phyloP scores from a whole-genome alignment of 345 rosid genomes.

The Jatropha curcas region DNA sequence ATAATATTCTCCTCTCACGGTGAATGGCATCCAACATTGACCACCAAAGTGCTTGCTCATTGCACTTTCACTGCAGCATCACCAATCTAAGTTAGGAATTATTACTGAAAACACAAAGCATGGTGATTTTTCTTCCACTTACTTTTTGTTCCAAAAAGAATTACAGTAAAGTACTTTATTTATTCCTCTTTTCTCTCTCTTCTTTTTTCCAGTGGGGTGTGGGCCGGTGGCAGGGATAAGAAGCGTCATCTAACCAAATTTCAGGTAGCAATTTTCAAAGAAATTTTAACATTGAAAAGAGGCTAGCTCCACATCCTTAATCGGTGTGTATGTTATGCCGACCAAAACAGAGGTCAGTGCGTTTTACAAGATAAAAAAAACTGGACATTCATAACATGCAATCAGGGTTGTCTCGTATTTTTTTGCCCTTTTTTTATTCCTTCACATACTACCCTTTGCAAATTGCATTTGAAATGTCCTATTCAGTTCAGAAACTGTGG shows the following conservation, averaged over 20 bases:
- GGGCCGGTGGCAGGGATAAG: no score
- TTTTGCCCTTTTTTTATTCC: not conserved
- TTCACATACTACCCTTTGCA: not conserved
- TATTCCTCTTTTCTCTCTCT: not conserved
- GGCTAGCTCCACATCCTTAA: not conserved
- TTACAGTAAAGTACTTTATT: not conserved
- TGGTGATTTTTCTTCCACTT: not conserved
- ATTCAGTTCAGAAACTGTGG: not conserved
- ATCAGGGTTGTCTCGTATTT: not conserved
- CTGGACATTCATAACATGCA: not conserved
- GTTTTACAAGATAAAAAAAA: not conserved
- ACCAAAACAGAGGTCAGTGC: not conserved
- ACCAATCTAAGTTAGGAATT: conserved; percentile 27
- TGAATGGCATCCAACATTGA: conserved; percentile 77
- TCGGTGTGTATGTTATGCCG: not conserved
- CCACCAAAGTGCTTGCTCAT: conserved; percentile 91
- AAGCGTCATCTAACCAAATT: not conserved
- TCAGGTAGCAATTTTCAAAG: not conserved
- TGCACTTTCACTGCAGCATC: conserved; percentile 82
- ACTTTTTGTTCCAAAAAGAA: not conserved
- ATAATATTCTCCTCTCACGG: conserved; percentile 85
- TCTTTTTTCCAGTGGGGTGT: no score
- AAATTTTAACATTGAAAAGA: no score
- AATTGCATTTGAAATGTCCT: not conserved
- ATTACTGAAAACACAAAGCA: not conserved